Evolutionary conservation across 2,329 filamentous ascomycete genomes (phyloP).

Genomic region (Penicillium sp.): DNA sequence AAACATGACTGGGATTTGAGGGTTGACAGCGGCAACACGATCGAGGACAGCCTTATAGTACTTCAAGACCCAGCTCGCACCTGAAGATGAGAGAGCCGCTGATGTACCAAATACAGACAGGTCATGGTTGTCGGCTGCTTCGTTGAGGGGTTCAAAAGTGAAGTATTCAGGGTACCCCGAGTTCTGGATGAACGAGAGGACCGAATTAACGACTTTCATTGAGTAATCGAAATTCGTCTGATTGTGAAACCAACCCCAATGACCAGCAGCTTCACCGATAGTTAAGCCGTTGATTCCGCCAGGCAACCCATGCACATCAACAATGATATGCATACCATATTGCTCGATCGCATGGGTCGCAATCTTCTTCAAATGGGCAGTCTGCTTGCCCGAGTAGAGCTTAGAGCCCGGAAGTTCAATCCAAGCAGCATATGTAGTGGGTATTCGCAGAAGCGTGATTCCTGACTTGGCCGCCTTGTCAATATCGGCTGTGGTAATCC

Average conservation of each 20-base stretch:
- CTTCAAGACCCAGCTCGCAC: slow-evolving; percentile 17
- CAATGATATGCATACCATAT: slow-evolving; percentile 20
- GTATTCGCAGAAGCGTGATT: slow-evolving; percentile 9
- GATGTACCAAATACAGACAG: slow-evolving; percentile 21
- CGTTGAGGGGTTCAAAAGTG: slow-evolving; percentile 22
- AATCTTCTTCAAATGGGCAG: slow-evolving; percentile 11
- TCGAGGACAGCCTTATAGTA: slow-evolving; percentile 17
- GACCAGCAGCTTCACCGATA: slow-evolving; percentile 19
- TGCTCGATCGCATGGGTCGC: slow-evolving; percentile 15
- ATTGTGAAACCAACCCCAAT: slow-evolving; percentile 23
- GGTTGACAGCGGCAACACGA: slow-evolving; percentile 6
- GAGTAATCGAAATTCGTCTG: slow-evolving; percentile 19
- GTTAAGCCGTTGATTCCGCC: slow-evolving; percentile 18
- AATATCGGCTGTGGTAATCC: not conserved
- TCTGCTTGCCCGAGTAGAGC: slow-evolving; percentile 23
- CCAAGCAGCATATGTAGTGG: slow-evolving; percentile 12
- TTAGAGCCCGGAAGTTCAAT: slow-evolving; percentile 21
- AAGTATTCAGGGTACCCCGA: slow-evolving; percentile 12
- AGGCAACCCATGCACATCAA: slow-evolving; percentile 22
- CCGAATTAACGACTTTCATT: slow-evolving; percentile 14
- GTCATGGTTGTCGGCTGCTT: slow-evolving; percentile 18
- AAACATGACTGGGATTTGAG: slow-evolving; percentile 17
- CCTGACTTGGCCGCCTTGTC: not conserved
- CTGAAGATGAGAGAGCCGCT: slow-evolving; percentile 12
- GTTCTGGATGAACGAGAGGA: slow-evolving; percentile 12